Percentiles rank a stretch among this genome's conserved stretches.
Evolutionary conservation across 2,329 filamentous ascomycete species (phyloP).

Genomic region (Zelopaecilomyces penicillatus): DNA sequence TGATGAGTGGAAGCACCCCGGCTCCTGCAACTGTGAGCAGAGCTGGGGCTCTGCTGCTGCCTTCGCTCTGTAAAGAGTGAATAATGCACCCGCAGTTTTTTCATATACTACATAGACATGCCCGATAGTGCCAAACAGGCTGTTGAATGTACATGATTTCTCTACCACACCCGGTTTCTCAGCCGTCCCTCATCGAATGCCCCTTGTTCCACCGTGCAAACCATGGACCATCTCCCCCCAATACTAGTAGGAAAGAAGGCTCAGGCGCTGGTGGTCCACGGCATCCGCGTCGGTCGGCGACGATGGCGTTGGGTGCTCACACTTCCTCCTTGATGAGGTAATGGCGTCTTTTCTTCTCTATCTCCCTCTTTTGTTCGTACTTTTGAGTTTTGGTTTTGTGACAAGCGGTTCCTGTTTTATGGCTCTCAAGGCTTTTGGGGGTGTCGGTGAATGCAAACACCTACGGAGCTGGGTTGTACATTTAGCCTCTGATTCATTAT

Average conservation of each 20-base stretch:
- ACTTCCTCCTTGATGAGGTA: too few relatives aligned
- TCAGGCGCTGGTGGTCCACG: too few relatives aligned
- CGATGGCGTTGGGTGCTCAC: too few relatives aligned
- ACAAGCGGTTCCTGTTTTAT: constrained; percentile 6
- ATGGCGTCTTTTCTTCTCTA: too few relatives aligned
- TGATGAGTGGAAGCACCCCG: constrained; percentile 73
- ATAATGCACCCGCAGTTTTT: neutral
- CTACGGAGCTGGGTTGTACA: constrained; percentile 19
- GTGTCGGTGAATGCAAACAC: constrained; percentile 17
- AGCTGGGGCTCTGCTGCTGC: constrained; percentile 56
- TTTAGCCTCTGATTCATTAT: constrained; percentile 34
- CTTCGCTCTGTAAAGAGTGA: constrained; percentile 11
- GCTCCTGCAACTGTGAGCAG: constrained; percentile 66
- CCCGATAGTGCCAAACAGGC: neutral
- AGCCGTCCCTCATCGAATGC: too few relatives aligned
- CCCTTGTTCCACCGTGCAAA: constrained; percentile 4
- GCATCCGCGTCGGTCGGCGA: too few relatives aligned
- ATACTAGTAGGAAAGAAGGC: too few relatives aligned
- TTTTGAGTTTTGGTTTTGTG: constrained; percentile 5
- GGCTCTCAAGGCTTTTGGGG: constrained; percentile 3
- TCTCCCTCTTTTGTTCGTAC: neutral
- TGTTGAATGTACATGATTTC: constrained; percentile 21
- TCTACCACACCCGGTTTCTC: too few relatives aligned
- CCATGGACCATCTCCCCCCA: too few relatives aligned
- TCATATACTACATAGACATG: too few relatives aligned